phyloP scores from a whole-genome alignment of 371 early-diverging fungal species.

The Sporodiniella umbellata region DNA sequence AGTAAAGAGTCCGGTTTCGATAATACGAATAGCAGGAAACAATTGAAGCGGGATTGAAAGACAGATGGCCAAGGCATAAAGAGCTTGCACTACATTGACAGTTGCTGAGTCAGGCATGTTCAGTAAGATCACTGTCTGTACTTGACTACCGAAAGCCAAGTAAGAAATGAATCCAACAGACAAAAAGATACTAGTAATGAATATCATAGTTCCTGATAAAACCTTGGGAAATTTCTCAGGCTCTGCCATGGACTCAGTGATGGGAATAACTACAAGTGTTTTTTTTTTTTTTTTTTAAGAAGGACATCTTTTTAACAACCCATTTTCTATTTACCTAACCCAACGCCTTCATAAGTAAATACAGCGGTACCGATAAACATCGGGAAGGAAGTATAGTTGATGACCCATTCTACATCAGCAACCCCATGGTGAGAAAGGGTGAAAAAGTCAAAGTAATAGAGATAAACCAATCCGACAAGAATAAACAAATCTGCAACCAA shows the following conservation, averaged over 20 bases:
- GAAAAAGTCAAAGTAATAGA: conserved; percentile 77
- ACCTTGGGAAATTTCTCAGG: conserved; percentile 77
- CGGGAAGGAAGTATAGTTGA: conserved; percentile 66
- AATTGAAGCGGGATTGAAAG: conserved; percentile 82
- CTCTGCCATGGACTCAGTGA: conserved; percentile 77
- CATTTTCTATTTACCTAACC: conserved; percentile 63
- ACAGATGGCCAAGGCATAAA: conserved; percentile 84
- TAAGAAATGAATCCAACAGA: conserved; percentile 76
- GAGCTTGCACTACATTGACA: conserved; percentile 64
- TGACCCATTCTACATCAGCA: conserved; percentile 48
- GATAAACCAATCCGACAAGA: conserved; percentile 73
- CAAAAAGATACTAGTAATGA: conserved; percentile 68
- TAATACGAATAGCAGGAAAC: conserved; percentile 85
- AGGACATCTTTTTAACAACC: too few relatives aligned
- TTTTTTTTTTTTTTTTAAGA: too few relatives aligned
- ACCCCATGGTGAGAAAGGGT: conserved; percentile 56
- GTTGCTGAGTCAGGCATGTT: conserved; percentile 67
- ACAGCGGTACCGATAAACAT: conserved; percentile 87
- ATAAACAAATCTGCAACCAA: conserved; percentile 86
- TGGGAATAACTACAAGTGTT: conserved; percentile 64
- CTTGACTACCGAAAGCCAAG: conserved; percentile 74
- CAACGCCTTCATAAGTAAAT: conserved; percentile 89
- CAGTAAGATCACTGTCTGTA: conserved; percentile 77
- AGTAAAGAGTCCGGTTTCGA: conserved; percentile 69
- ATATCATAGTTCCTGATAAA: conserved; percentile 65